Percentiles rank a stretch among this genome's conserved stretches.
phyloP scores from a whole-genome alignment of 2,329 filamentous ascomycete species.

The Pseudogymnoascus sp. region DNA sequence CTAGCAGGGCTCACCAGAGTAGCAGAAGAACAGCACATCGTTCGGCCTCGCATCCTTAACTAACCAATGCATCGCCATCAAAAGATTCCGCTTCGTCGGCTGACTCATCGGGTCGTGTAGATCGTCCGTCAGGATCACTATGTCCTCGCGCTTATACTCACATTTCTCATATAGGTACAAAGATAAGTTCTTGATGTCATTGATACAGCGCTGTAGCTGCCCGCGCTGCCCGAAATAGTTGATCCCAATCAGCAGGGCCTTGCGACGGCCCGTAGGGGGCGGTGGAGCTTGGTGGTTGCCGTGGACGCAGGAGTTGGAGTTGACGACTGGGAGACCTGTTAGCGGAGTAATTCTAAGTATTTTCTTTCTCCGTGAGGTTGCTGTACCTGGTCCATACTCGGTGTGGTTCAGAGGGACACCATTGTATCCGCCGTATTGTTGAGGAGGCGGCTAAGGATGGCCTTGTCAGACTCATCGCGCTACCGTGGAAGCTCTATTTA shows the following conservation, averaged over 20 bases:
- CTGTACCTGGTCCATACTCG: conserved; percentile 45
- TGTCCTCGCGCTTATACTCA: too few relatives aligned
- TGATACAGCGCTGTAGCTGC: conserved; percentile 48
- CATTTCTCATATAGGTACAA: too few relatives aligned
- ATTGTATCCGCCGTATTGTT: conserved; percentile 39
- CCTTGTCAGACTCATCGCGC: background rate
- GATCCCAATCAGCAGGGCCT: conserved; percentile 87
- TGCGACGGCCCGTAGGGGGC: conserved; percentile 72
- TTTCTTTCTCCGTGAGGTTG: conserved; percentile 4
- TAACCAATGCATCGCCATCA: too few relatives aligned
- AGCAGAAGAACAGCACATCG: conserved; percentile 96
- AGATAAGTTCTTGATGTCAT: too few relatives aligned
- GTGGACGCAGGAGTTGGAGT: conserved; percentile 48
- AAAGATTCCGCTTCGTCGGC: too few relatives aligned
- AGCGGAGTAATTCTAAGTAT: conserved; percentile 3
- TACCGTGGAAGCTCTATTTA: background rate
- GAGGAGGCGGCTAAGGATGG: conserved; percentile 36
- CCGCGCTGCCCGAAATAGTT: conserved; percentile 94
- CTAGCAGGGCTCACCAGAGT: conserved; percentile 68
- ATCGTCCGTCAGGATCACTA: too few relatives aligned
- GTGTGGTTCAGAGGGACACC: conserved; percentile 30
- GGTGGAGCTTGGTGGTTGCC: conserved; percentile 55
- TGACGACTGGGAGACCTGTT: conserved; percentile 33
- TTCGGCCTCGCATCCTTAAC: conserved; percentile 38
- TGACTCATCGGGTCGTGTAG: too few relatives aligned